phyloP scores from a whole-genome alignment of 1,284 basidiomycete species.

The Papiliotrema flavescens region DNA sequence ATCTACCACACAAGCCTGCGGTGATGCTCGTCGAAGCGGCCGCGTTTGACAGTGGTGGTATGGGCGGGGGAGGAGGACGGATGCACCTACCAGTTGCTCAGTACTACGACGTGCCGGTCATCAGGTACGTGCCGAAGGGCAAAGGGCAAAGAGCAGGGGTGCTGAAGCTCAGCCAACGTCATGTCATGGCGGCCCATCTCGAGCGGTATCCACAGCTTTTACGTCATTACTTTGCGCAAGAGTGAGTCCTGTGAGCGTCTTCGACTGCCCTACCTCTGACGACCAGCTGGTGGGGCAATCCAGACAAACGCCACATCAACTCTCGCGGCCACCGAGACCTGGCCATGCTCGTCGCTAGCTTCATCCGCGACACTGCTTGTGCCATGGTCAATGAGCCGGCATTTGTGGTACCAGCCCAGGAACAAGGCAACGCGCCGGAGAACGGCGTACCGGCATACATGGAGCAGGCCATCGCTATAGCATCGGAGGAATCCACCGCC shows the following conservation, averaged over 20 bases:
- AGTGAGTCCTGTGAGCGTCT: constrained; percentile 22
- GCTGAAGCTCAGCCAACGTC: constrained; percentile 28
- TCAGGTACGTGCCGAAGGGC: background rate
- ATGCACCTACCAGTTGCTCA: constrained; percentile 48
- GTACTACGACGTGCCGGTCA: constrained; percentile 36
- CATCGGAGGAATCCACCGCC: constrained; percentile 2
- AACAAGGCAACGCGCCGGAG: background rate
- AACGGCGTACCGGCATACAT: background rate
- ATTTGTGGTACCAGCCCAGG: constrained; percentile 8
- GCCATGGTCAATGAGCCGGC: constrained; percentile 22
- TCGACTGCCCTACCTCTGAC: constrained; percentile 4
- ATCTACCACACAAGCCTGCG: constrained; percentile 36
- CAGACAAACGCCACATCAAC: constrained; percentile 46
- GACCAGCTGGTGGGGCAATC: constrained; percentile 40
- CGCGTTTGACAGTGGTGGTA: constrained; percentile 41
- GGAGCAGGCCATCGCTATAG: background rate
- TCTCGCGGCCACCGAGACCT: constrained; percentile 43
- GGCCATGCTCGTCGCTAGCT: constrained; percentile 33
- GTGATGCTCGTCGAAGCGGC: constrained; percentile 43
- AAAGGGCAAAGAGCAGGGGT: too few species aligned
- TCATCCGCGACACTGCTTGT: constrained; percentile 42
- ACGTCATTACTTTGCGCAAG: constrained; percentile 40
- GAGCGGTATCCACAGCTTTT: constrained; percentile 44
- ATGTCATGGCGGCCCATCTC: constrained; percentile 43
- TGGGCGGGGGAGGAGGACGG: constrained; percentile 46